phyloP scores from a whole-genome alignment of 164 flowering plant species.

The Umbellularia californica region DNA sequence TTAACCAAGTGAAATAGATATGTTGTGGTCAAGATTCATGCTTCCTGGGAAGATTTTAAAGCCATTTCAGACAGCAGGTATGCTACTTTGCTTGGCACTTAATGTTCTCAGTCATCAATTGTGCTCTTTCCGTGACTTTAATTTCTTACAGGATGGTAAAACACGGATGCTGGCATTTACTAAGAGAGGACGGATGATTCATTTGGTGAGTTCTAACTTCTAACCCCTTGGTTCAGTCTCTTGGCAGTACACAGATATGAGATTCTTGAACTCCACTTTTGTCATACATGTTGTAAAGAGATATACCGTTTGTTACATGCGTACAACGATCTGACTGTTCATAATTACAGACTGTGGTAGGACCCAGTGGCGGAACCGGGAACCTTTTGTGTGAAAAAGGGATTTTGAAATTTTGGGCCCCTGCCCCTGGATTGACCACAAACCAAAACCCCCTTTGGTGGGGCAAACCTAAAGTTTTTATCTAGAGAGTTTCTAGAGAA shows the following conservation, averaged over 20 bases:
- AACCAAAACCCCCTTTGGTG: no score
- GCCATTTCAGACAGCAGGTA: conserved; percentile 70
- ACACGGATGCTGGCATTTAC: conserved; percentile 86
- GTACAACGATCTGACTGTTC: no score
- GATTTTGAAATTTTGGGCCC: no score
- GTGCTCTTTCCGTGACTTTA: background rate
- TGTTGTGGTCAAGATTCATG: conserved; percentile 85
- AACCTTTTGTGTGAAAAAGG: no score
- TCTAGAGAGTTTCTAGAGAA: no score
- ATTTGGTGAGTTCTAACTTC: conserved; percentile 55
- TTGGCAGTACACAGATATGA: background rate
- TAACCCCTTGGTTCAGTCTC: background rate
- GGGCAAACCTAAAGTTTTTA: no score
- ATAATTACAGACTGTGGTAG: no score
- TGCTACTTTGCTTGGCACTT: background rate
- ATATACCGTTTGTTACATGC: no score
- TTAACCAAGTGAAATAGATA: conserved; percentile 45
- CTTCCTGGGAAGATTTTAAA: conserved; percentile 79
- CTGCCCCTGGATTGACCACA: no score
- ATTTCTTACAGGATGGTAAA: conserved; percentile 56
- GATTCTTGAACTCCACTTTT: background rate
- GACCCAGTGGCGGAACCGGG: no score
- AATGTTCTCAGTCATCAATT: background rate
- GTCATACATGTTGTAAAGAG: no score
- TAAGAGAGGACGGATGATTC: conserved; percentile 60